phyloP scores from a whole-genome alignment of 2,329 filamentous ascomycete species.

The Blumeriella jaapii region DNA sequence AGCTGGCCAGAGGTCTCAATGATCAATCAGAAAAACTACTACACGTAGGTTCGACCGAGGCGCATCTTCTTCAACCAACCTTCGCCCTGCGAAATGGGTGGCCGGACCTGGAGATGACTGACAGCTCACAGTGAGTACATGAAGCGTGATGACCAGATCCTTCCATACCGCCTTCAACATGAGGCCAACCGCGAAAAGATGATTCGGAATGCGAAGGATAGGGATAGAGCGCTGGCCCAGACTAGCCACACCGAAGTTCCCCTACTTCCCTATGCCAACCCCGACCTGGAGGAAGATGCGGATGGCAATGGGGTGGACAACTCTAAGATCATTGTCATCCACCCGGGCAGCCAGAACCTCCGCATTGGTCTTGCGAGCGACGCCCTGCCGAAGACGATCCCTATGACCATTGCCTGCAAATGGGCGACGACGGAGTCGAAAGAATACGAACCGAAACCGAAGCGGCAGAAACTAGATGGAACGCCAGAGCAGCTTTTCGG shows the following conservation, averaged over 20 bases:
- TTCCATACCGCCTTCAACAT: conserved; percentile 76
- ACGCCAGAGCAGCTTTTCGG: conserved; percentile 72
- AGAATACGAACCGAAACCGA: conserved; percentile 66
- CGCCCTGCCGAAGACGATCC: conserved; percentile 84
- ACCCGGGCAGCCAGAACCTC: conserved; percentile 90
- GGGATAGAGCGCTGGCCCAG: conserved; percentile 73
- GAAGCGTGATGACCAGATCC: conserved; percentile 93
- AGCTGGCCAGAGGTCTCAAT: conserved; percentile 86
- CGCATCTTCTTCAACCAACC: too few relatives aligned
- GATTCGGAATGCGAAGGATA: conserved; percentile 76
- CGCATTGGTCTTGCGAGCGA: conserved; percentile 93
- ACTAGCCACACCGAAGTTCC: conserved; percentile 56
- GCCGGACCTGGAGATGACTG: too few relatives aligned
- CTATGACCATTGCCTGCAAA: conserved; percentile 80
- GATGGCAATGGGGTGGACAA: conserved; percentile 56
- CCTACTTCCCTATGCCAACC: conserved; percentile 43
- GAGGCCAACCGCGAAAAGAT: conserved; percentile 78
- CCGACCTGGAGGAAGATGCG: conserved; percentile 36
- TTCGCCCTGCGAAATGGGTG: too few relatives aligned
- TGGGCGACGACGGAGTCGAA: conserved; percentile 73
- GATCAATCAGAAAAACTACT: conserved; percentile 99
- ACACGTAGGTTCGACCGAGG: conserved; percentile 53
- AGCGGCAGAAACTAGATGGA: conserved; percentile 46
- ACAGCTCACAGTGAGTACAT: conserved; percentile 66
- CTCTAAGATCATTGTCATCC: conserved; percentile 88